A percentile compares a stretch with the other conserved stretches of the same genome.
phyloP scores from a whole-genome alignment of 768 basidiomycete genomes.

The Coprinopsis marcescibilis region DNA sequence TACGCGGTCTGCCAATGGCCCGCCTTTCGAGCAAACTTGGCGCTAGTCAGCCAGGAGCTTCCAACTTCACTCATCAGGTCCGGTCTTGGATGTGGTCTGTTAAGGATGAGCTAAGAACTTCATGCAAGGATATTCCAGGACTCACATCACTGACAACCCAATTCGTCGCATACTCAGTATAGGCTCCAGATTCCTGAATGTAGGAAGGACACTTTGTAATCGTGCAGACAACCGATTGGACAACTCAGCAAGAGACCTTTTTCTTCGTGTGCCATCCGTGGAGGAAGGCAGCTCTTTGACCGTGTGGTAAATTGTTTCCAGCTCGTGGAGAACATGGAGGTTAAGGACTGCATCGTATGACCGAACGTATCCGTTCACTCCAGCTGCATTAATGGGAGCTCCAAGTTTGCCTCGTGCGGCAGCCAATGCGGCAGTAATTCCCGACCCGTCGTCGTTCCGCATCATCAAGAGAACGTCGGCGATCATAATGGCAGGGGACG shows the following conservation, averaged over 20 bases:
- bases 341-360: constrained; percentile 84
- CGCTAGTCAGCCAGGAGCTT: constrained; percentile 83
- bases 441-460: constrained; percentile 43
- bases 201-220: constrained; percentile 74
- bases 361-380: constrained; percentile 73
- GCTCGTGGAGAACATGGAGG: constrained; percentile 81
- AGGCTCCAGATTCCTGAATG: constrained; percentile 84
- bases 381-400: constrained; percentile 74
- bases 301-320: constrained; percentile 59
- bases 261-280: constrained; percentile 28
- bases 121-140: constrained; percentile 6
- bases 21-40: constrained; percentile 95
- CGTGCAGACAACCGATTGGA: constrained; percentile 53
- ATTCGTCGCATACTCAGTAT: constrained; percentile 86
- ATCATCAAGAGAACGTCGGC: constrained; percentile 79
- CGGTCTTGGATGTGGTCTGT: constrained; percentile 29
- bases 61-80: constrained; percentile 60
- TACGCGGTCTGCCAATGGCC: constrained; percentile 96
- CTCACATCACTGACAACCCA: constrained; percentile 70
- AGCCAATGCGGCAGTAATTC: constrained; percentile 46
- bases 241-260: constrained; percentile 34
- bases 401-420: constrained; percentile 73
- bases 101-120: constrained; percentile 8
- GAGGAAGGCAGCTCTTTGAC: constrained; percentile 32
- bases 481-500: constrained; percentile 62